phyloP scores from a whole-genome alignment of 2,329 filamentous ascomycete genomes.

The Trichophaea hybrida region DNA sequence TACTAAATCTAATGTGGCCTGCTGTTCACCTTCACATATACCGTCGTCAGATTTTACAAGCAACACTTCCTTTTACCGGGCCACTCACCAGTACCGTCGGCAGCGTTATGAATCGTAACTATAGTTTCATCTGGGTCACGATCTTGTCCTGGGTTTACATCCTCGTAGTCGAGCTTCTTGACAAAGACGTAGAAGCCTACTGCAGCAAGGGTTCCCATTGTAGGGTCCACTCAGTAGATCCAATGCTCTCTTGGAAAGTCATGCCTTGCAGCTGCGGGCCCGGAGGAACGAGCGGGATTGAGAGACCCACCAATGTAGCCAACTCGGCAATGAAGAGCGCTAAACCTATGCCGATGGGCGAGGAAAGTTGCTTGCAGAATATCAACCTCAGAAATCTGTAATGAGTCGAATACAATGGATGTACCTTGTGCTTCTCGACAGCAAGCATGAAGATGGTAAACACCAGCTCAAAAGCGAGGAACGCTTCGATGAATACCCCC shows the following conservation, averaged over 20 bases:
- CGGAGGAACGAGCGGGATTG: conserved; percentile 41
- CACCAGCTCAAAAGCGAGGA: conserved; percentile 49
- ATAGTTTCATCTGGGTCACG: background rate
- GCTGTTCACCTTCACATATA: background rate
- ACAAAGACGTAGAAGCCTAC: background rate
- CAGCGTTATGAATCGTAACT: background rate
- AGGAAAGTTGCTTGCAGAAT: conserved; percentile 52
- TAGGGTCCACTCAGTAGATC: conserved; percentile 36
- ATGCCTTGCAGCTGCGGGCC: conserved; percentile 35
- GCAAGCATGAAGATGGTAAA: conserved; percentile 41
- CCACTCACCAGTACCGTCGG: background rate
- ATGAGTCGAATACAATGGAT: too few species aligned
- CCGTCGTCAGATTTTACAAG: background rate
- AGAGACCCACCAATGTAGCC: conserved; percentile 38
- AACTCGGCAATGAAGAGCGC: conserved; percentile 47
- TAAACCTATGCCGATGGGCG: conserved; percentile 54
- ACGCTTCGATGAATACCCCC: conserved; percentile 53
- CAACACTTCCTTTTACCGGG: background rate
- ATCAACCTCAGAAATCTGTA: too few species aligned
- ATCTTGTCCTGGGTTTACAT: conserved; percentile 1
- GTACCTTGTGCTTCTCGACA: conserved; percentile 2
- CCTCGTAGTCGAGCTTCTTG: background rate
- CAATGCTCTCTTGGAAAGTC: conserved; percentile 37
- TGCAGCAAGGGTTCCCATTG: background rate
- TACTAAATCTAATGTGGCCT: background rate